phyloP scores from a whole-genome alignment of 2,329 filamentous ascomycete genomes.

The Scedosporium dehoogii region DNA sequence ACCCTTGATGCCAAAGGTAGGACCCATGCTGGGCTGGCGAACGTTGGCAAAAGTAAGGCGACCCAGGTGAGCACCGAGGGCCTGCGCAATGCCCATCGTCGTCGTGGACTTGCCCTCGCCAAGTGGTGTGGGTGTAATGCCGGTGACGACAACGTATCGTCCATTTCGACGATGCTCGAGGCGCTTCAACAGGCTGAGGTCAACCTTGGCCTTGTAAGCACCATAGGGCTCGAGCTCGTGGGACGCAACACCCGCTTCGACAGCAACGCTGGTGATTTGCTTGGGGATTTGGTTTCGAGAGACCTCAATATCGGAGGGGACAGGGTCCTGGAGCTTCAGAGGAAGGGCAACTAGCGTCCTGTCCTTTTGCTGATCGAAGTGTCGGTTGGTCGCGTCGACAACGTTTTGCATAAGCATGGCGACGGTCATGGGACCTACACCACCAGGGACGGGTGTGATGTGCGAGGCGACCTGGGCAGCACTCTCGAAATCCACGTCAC shows the following conservation, averaged over 20 bases:
- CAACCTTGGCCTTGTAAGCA: constrained; percentile 91
- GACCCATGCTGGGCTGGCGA: constrained; percentile 90
- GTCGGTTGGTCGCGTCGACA: constrained; percentile 70
- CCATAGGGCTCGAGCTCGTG: constrained; percentile 92
- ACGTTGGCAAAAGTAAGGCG: constrained; percentile 93
- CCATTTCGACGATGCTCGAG: constrained; percentile 82
- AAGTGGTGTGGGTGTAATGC: constrained; percentile 91
- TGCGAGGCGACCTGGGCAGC: constrained; percentile 78
- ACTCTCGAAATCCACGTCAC: constrained; percentile 86
- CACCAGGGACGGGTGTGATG: constrained; percentile 93
- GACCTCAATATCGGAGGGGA: constrained; percentile 92
- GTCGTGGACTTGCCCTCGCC: constrained; percentile 98
- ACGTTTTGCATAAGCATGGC: constrained; percentile 97
- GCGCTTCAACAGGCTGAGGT: constrained; percentile 69
- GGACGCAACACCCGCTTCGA: constrained; percentile 78
- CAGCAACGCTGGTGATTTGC: constrained; percentile 72
- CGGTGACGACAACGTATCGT: constrained; percentile 84
- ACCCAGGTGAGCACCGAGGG: constrained; percentile 78
- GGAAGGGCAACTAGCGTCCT: constrained; percentile 75
- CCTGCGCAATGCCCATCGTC: constrained; percentile 90
- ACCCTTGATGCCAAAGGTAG: constrained; percentile 98
- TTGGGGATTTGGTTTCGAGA: constrained; percentile 89
- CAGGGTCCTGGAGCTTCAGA: constrained; percentile 65
- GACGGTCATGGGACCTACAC: constrained; percentile 97
- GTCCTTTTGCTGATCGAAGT: constrained; percentile 74